phyloP scores from a whole-genome alignment of 305 asterid genomes.

The Rubia tinctorum region DNA sequence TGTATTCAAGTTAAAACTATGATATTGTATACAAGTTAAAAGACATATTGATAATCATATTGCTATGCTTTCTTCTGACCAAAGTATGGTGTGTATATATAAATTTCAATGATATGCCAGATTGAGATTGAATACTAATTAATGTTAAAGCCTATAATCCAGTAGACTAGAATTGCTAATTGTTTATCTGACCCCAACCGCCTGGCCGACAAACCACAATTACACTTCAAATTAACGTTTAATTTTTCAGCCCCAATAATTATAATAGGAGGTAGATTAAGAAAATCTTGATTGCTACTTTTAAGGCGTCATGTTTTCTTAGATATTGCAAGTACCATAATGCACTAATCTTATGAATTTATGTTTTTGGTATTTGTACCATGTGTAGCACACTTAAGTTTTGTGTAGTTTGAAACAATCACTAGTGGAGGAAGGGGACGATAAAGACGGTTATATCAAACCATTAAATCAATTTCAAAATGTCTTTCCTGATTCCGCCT shows the following conservation, averaged over 20 bases:
- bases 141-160: neutral
- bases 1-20: too few species aligned
- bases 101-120: neutral
- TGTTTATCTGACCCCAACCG: neutral
- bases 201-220: neutral
- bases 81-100: too few species aligned
- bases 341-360: neutral
- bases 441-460: too few species aligned
- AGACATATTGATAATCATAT: slow-evolving; percentile 20
- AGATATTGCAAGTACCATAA: slow-evolving; percentile 17
- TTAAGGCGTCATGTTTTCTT: slow-evolving; percentile 25
- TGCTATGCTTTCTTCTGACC: neutral
- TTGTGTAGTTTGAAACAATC: too few species aligned
- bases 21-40: slow-evolving; percentile 22
- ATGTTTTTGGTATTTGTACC: neutral
- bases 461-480: too few species aligned
- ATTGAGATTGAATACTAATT: neutral
- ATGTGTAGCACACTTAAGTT: neutral
- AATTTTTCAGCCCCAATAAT: neutral
- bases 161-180: neutral
- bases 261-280: too few species aligned
- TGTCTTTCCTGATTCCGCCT: too few species aligned
- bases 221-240: neutral
- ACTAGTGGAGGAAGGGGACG: too few species aligned
- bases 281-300: neutral